These are phyloP conservation scores for Rhodotorula sp. DNA, from an alignment of 1,284 basidiomycete species.

Conservation along the genomic window DNA sequence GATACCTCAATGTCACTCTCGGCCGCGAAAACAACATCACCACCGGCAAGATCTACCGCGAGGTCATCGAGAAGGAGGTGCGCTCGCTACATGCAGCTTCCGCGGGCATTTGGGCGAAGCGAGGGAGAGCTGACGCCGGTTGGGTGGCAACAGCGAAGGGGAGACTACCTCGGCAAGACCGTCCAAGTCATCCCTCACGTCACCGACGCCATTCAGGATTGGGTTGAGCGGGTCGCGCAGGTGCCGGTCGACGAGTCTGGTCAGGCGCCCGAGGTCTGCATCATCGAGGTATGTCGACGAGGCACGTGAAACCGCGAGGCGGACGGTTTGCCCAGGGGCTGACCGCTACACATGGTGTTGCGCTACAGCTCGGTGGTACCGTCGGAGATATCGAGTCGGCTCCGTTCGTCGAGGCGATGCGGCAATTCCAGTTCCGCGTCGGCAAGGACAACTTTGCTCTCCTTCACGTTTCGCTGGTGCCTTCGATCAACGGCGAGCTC, in stretches of 20 bases:
- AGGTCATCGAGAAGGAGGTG: conserved; percentile 97
- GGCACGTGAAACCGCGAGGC: neutral
- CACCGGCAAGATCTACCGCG: conserved; percentile 94
- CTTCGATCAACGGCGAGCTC: conserved; percentile 96
- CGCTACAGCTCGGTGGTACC: conserved; percentile 79
- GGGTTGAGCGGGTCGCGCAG: conserved; percentile 93
- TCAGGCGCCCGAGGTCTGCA: conserved; percentile 92
- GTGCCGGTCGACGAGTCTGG: conserved; percentile 92
- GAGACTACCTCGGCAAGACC: conserved; percentile 97
- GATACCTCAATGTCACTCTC: conserved; percentile 92
- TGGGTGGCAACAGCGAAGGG: conserved; percentile 64
- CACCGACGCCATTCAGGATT: conserved; percentile 96
- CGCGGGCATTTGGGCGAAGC: too few relatives aligned
- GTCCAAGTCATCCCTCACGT: conserved; percentile 97
- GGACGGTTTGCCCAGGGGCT: neutral
- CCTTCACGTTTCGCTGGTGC: conserved; percentile 96
- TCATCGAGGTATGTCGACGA: conserved; percentile 68
- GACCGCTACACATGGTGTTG: neutral
- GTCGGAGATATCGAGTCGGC: conserved; percentile 95
- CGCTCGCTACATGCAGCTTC: conserved; percentile 41
- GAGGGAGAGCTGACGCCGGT: neutral
- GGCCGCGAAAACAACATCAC: conserved; percentile 97
- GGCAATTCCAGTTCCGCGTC: conserved; percentile 98
- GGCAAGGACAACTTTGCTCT: conserved; percentile 96
- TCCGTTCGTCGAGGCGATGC: conserved; percentile 97